A percentile compares a stretch with the other conserved stretches of the same genome.
Evolutionary conservation across 768 basidiomycete genomes (phyloP).

Genomic region (Mycena galericulata): DNA sequence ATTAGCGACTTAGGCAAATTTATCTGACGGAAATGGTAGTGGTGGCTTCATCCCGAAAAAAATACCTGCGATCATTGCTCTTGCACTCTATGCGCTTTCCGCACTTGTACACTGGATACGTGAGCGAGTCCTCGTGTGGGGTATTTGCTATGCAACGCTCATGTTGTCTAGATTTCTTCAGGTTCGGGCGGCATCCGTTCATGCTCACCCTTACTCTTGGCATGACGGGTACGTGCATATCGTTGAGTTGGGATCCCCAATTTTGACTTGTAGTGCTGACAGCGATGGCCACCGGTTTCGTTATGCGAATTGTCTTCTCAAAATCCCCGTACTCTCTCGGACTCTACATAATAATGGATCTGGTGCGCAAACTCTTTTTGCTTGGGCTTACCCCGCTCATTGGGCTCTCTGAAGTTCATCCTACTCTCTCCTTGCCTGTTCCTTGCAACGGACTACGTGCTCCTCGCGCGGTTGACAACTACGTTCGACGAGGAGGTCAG

Average conservation of each 20-base stretch:
- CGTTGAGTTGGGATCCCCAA: too few relatives aligned
- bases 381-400: too few relatives aligned
- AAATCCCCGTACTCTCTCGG: neutral
- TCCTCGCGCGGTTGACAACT: conserved; percentile 60
- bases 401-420: neutral
- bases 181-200: conserved; percentile 8
- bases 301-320: neutral
- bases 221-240: conserved; percentile 22
- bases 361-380: too few relatives aligned
- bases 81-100: conserved; percentile 9
- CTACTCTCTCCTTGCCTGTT: conserved; percentile 61
- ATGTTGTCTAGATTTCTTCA: conserved; percentile 15
- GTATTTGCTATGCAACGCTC: too few relatives aligned
- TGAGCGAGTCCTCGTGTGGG: too few relatives aligned
- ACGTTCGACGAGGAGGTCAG: conserved; percentile 46
- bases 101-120: conserved; percentile 23
- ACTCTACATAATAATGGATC: neutral
- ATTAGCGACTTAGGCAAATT: too few relatives aligned
- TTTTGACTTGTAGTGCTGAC: neutral
- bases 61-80: conserved; percentile 10
- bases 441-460: conserved; percentile 63
- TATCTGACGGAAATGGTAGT: too few relatives aligned
- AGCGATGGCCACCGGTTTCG: conserved; percentile 13
- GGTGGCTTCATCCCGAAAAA: conserved; percentile 22
- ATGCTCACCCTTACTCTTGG: conserved; percentile 26